Evolutionary conservation across 2,329 filamentous ascomycete species (phyloP).

Genomic region (Diaporthe destruens): DNA sequence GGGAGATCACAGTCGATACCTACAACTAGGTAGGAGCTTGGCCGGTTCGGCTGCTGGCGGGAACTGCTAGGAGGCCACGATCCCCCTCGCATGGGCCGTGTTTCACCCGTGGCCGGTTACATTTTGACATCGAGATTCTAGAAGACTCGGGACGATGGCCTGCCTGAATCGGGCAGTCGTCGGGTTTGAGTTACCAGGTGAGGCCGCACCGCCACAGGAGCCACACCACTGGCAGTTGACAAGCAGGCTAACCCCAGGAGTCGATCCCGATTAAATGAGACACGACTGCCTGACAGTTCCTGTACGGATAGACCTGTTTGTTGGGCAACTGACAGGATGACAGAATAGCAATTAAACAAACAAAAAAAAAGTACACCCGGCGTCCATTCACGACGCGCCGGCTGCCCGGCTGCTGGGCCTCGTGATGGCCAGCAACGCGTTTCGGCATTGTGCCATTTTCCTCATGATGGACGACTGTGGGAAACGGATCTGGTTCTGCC

Average conservation of each 20-base stretch:
- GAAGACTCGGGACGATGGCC: neutral
- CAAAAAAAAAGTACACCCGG: neutral
- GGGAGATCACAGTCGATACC: neutral
- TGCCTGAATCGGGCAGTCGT: neutral
- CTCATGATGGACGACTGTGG: conserved; percentile 1
- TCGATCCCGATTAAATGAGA: conserved; percentile 1
- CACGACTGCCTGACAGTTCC: too few species aligned
- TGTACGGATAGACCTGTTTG: too few species aligned
- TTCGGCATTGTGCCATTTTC: neutral
- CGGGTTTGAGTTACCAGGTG: too few species aligned
- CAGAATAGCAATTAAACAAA: neutral
- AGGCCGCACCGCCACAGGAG: conserved; percentile 22
- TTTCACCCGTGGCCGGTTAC: neutral
- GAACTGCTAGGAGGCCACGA: neutral
- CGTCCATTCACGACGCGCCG: neutral
- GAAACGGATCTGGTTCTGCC: conserved; percentile 9
- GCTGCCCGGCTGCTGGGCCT: neutral
- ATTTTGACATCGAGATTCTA: conserved; percentile 18
- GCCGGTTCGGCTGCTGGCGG: conserved; percentile 1
- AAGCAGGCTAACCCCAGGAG: neutral
- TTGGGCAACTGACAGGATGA: neutral
- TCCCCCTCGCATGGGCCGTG: neutral
- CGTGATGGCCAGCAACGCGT: neutral
- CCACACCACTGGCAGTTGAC: neutral
- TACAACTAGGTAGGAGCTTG: neutral